Base-by-base conservation (phyloP, 331 rosid genomes). In the Cydonia oblonga region DNA sequence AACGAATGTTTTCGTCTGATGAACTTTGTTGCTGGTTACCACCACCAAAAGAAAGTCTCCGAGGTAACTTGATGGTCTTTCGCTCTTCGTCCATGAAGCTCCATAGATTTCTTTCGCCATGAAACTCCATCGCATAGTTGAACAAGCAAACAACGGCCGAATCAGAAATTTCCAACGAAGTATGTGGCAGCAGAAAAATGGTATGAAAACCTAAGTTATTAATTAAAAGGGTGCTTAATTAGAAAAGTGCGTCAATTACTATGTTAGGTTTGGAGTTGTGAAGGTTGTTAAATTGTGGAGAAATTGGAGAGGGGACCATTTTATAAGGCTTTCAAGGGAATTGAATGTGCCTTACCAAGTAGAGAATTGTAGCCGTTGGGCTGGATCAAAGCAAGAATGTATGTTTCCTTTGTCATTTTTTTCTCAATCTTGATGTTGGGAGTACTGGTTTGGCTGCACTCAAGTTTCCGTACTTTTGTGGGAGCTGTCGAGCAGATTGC, bases 1-100 rank as follows among this genome's bases (percentile, higher is more conserved):
- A 71, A 66, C 63, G 73, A 52, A 63, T 44, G 64, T 60, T 66
- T 51, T 60, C 63, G 60, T 68, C 83, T 6, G 81, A 74, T 3
- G 75, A 68, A 33, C 51, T 71, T 38, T 71, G 77, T 15, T 63
- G 74, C 46, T 59, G 82, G 46, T 72, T 15, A 28, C 28, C 71
- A 35, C 18, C 71, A 49, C 81, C 81, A 24, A 79, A 79, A 25
- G 82, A 83, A 68, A 83, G 84, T 63, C 81, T 80, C 29, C 76
- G 69, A 4, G 81, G 81, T 26, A 79, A 73, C 68, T 79, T 73
- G 74, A 69, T 83, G 58, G 73, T 76, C 74, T 73, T 68, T 62
- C 82, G 69, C 64, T 82, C 82, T 19, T 74, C 82, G 64, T 78
- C 82, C 82, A 66, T 53, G 62, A 82, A 82, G 62, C 71, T 78